Evolutionary conservation across 768 basidiomycete genomes (phyloP), one percentile per base, ranked within the genome.

Genomic region (Russula earlei): DNA sequence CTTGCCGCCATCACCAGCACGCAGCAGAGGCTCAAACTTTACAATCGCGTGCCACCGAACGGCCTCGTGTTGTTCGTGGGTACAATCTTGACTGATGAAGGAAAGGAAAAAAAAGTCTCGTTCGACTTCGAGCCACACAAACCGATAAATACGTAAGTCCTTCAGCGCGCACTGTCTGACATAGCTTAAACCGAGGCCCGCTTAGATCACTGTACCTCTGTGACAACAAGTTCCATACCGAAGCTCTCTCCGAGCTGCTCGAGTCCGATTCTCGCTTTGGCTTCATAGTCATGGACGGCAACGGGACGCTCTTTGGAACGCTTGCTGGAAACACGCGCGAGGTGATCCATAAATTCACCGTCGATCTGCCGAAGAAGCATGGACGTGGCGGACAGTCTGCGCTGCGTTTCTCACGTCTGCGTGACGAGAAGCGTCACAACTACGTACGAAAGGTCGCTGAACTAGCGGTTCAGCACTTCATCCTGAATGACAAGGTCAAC

Each of bases 331-430:
- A 98, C 72, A 95, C 96, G 19, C 91, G 96, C 61, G 94, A 97
- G 63, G 83, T 99, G 50, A 78, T 95, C 54, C 96, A 99, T 76
- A 98, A 98, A 72, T 97, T 98, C 75, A 91, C 91, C 19, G 96
- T 99, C 68, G 96, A 98, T 72, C 80, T 98, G 10, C 96, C 96
- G 41, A 99, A 99, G 78, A 99, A 99, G 77, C 96, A 98, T 71
- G 95, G 95, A 61, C 93, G 96, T 78, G 96, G 96, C 82, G 96
- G 96, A 71, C 96, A 99, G 72, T 98, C 96, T 53, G 96, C 96
- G 24, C 81, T 98, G 42, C 96, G 96, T 87, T 99, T 99, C 83
- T 91, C 95, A 38, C 95, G 96, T 77, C 82, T 99, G 48, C 88
- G 96, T 67, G 96, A 97, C 70, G 96, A 99, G 75, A 96, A 96